Evolutionary conservation across 345 rosid species (phyloP).

Genomic region (Dovyalis caffra): DNA sequence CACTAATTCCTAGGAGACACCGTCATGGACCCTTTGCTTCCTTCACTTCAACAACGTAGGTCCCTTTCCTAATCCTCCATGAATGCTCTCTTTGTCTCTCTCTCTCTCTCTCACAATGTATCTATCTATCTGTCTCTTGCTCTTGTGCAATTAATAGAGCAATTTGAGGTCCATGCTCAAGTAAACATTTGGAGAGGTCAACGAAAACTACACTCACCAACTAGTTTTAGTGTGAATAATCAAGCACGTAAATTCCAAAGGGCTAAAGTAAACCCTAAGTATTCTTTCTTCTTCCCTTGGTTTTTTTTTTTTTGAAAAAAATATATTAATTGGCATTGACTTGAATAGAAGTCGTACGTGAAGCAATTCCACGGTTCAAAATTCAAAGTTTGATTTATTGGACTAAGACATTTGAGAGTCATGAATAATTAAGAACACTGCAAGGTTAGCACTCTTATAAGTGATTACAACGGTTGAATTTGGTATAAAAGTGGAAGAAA

Average conservation of each 20-base stretch:
- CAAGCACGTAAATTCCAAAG: constrained; percentile 9
- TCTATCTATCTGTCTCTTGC: constrained; percentile 17
- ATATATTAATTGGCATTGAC: too few species aligned
- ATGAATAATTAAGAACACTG: background rate
- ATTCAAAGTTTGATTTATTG: background rate
- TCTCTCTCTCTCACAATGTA: constrained; percentile 16
- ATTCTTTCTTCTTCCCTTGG: too few species aligned
- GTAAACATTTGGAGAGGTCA: constrained; percentile 22
- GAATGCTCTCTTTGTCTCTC: constrained; percentile 23
- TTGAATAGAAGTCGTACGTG: too few species aligned
- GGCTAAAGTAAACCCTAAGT: background rate
- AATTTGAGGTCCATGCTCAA: background rate
- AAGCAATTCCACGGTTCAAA: background rate
- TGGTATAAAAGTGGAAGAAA: background rate
- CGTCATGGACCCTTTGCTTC: constrained; percentile 33
- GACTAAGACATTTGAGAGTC: background rate
- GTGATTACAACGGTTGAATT: background rate
- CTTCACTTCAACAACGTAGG: constrained; percentile 35
- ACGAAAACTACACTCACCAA: constrained; percentile 24
- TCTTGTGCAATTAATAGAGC: constrained; percentile 5
- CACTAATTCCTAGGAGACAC: constrained; percentile 54
- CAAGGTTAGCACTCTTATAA: too few species aligned
- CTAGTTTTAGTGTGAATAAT: background rate
- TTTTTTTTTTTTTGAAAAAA: too few species aligned
- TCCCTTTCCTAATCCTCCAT: constrained; percentile 20